phyloP scores from a whole-genome alignment of 2,329 filamentous ascomycete species.

The Harringtonia lauricola region DNA sequence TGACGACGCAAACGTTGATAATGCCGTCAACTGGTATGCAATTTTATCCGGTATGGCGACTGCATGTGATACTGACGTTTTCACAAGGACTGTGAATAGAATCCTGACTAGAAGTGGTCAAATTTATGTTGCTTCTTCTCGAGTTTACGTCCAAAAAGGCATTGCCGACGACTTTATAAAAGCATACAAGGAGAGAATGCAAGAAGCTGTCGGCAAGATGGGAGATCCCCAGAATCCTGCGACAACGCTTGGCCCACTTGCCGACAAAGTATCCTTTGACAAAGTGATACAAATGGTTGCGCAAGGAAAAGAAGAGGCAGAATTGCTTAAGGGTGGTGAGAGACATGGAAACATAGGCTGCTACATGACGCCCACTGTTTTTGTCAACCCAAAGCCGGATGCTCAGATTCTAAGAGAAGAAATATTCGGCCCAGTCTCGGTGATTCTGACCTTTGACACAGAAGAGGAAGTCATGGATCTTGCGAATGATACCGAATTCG shows the following conservation, averaged over 20 bases:
- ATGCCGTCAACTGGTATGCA: conserved; percentile 29
- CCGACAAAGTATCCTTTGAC: conserved; percentile 36
- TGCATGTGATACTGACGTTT: no score
- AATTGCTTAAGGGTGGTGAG: conserved; percentile 23
- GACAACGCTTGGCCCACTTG: conserved; percentile 48
- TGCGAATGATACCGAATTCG: conserved; percentile 65
- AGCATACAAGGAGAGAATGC: conserved; percentile 48
- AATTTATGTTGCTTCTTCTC: conserved; percentile 62
- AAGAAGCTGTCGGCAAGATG: conserved; percentile 38
- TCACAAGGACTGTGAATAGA: conserved; percentile 18
- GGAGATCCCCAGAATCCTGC: conserved; percentile 48
- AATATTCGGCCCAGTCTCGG: conserved; percentile 71
- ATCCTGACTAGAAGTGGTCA: conserved; percentile 64
- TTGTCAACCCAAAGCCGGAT: conserved; percentile 1
- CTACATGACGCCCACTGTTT: conserved; percentile 9
- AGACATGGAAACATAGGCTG: conserved; percentile 25
- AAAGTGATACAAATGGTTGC: conserved; percentile 33
- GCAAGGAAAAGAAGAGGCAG: conserved; percentile 25
- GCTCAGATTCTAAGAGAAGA: conserved; percentile 62
- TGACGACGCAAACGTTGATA: conserved; percentile 50
- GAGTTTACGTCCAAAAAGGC: conserved; percentile 54
- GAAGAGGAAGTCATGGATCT: conserved; percentile 59
- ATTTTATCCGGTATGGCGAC: no score
- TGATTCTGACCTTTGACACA: conserved; percentile 64
- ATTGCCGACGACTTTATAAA: conserved; percentile 51